Evolutionary conservation across 2,329 filamentous ascomycete genomes (phyloP).

Genomic region (Aspergillus jensenii): DNA sequence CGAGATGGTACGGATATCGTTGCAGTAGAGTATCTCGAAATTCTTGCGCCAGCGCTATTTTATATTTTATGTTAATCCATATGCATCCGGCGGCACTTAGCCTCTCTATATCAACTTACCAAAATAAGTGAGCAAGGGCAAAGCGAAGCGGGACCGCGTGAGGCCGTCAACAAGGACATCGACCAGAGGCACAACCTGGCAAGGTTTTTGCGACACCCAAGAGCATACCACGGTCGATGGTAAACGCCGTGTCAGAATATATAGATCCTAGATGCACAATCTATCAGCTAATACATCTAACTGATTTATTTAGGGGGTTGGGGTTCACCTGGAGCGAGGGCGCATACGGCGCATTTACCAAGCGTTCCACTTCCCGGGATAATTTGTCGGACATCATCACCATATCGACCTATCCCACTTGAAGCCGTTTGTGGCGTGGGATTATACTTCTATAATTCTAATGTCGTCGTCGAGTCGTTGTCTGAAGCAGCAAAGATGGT

Average conservation of each 20-base stretch:
- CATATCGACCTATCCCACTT: neutral
- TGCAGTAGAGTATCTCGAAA: slow-evolving; percentile 36
- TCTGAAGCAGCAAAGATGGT: neutral
- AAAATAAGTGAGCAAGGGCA: slow-evolving; percentile 51
- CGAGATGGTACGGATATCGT: slow-evolving; percentile 34
- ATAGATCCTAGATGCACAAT: slow-evolving; percentile 27
- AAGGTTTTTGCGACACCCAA: slow-evolving; percentile 52
- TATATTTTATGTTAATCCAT: slow-evolving; percentile 8
- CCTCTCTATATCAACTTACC: slow-evolving; percentile 34
- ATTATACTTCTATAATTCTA: neutral
- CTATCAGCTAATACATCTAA: slow-evolving; percentile 10
- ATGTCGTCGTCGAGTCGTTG: neutral
- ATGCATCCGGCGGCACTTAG: neutral
- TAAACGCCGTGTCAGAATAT: slow-evolving; percentile 27
- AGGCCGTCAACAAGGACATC: slow-evolving; percentile 51
- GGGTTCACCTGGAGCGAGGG: slow-evolving; percentile 49
- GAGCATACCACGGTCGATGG: slow-evolving; percentile 37
- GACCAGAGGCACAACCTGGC: slow-evolving; percentile 48
- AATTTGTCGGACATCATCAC: slow-evolving; percentile 27
- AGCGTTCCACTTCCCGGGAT: slow-evolving; percentile 44
- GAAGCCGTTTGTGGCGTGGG: neutral
- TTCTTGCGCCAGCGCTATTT: slow-evolving; percentile 25
- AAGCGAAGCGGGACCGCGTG: slow-evolving; percentile 51
- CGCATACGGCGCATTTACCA: slow-evolving; percentile 51
- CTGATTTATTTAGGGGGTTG: neutral